Percentiles rank a stretch among this genome's conserved stretches.
Evolutionary conservation across 139 green algal species (phyloP).

Genomic region (Chlamydomonas sp.): DNA sequence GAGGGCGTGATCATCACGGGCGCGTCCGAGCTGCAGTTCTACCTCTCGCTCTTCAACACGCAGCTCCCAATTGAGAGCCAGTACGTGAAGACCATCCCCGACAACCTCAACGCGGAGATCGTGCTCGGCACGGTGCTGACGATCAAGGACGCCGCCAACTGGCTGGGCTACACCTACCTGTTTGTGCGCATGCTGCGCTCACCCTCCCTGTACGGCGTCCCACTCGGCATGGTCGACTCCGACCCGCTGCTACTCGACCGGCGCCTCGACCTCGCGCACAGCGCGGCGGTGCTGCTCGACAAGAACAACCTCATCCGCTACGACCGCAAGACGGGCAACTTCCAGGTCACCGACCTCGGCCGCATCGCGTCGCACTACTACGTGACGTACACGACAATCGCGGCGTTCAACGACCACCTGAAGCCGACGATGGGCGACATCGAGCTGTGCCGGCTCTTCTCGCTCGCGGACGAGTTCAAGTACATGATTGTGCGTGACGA

Average conservation of each 20-base stretch:
- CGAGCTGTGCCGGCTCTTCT: slow-evolving; percentile 93
- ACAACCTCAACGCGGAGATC: slow-evolving; percentile 98
- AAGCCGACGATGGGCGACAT: slow-evolving; percentile 97
- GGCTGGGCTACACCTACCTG: slow-evolving; percentile 93
- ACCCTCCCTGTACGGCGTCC: slow-evolving; percentile 85
- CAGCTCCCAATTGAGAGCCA: slow-evolving; percentile 98
- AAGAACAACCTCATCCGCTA: slow-evolving; percentile 89
- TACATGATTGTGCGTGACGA: slow-evolving; percentile 78
- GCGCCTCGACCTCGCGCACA: slow-evolving; percentile 86
- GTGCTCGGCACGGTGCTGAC: slow-evolving; percentile 75
- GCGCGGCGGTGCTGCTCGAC: slow-evolving; percentile 78
- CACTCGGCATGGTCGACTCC: slow-evolving; percentile 58
- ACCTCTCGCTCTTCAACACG: slow-evolving; percentile 95
- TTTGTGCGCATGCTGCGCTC: slow-evolving; percentile 95
- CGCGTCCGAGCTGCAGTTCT: slow-evolving; percentile 94
- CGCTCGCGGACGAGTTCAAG: slow-evolving; percentile 84
- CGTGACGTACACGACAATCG: slow-evolving; percentile 85
- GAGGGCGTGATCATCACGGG: slow-evolving; percentile 94
- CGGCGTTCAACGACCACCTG: slow-evolving; percentile 94
- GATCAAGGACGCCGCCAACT: slow-evolving; percentile 65
- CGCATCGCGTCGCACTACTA: slow-evolving; percentile 98
- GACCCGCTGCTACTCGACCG: slow-evolving; percentile 79
- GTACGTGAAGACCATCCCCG: slow-evolving; percentile 73
- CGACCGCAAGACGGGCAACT: slow-evolving; percentile 77
- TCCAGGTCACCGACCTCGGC: slow-evolving; percentile 85